Evolutionary conservation across 108 stramenopile genomes (phyloP), one percentile per base, ranked within the genome.

Genomic region (Pseudonitzschia delicatissima): DNA sequence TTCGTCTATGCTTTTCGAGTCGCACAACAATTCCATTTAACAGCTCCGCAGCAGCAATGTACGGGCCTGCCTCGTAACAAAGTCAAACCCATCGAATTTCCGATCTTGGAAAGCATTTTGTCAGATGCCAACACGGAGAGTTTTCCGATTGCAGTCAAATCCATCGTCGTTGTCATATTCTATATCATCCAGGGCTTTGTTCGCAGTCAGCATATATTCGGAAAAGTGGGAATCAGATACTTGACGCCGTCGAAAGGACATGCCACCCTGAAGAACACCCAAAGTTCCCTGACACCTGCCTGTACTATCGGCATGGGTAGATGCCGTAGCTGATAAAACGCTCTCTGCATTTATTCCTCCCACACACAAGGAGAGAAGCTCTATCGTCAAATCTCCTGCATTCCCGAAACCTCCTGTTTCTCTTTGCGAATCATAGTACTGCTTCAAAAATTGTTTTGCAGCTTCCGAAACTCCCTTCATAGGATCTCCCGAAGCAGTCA

Each of bases 11-110:
- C 18, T 50, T 66, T 25, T 44, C 58, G 59, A 57, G 47, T 28
- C 85, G 78, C 42, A 85, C 59, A 45, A 79, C 71, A 2, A 92
- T 60, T 9, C 84, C 61, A 61, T 87, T 83, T 45, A 92, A 57
- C 49, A 87, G 28, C 49, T 82, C 72, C 4, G 84, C 84, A 33
- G 84, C 84, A 4, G 84, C 62, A 11, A 87, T 64, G 26, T 73
- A 72, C n/a, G 17, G 79, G 73, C 40, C 58, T 73, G 5, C 67
- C 82, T 18, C 48, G 57, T 3, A 62, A 18, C 34, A 42, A n/a
- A 9, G 69, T 67, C 57, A 78, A 23, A 8, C 71, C 73, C 1
- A 69, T 36, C 0, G 69, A 26, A 21, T 67, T 66, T 1, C 62
- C 55, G 26, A 71, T 31, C 26, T 68, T 58, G 42, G 48, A 62